phyloP scores from a whole-genome alignment of 192 early-diverging fungal genomes.

The Coemansia sp. region DNA sequence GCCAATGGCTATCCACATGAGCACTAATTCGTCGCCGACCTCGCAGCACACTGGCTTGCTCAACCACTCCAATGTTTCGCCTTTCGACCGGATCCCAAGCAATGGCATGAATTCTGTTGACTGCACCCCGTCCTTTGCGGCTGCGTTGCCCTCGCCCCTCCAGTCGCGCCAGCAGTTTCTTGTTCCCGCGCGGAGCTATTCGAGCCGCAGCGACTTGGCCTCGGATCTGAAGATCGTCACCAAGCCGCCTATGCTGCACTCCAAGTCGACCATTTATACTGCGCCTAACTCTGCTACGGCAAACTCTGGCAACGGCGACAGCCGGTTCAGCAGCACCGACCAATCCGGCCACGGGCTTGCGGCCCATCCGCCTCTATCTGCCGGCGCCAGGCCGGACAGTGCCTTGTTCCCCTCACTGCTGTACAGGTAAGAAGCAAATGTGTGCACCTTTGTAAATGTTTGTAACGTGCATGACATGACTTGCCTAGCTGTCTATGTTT shows the following conservation, averaged over 20 bases:
- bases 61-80: conserved; percentile 10
- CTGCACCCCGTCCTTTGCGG: conserved; percentile 5
- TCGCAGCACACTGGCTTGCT: conserved; percentile 10
- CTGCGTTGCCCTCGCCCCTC: conserved; percentile 10
- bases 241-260: conserved; percentile 16
- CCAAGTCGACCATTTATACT: conserved; percentile 12
- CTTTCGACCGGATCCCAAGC: conserved; percentile 6
- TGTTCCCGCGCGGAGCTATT: not conserved
- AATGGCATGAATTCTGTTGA: not conserved
- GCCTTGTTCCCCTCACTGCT: conserved; percentile 45
- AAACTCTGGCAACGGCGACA: conserved; percentile 16
- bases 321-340: conserved; percentile 31
- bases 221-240: not conserved
- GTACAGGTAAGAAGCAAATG: conserved; percentile 36
- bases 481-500: conserved; percentile 3
- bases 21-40: conserved; percentile 23
- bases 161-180: not conserved
- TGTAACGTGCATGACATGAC: not conserved
- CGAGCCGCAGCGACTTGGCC: not conserved
- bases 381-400: conserved; percentile 19
- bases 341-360: conserved; percentile 24
- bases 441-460: not conserved
- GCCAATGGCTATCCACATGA: conserved; percentile 6
- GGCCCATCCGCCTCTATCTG: conserved; percentile 12
- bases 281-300: conserved; percentile 4